These are phyloP conservation scores for Metrosideros polymorpha DNA, from an alignment of 441 rosid genomes.

Conservation along the genomic window DNA sequence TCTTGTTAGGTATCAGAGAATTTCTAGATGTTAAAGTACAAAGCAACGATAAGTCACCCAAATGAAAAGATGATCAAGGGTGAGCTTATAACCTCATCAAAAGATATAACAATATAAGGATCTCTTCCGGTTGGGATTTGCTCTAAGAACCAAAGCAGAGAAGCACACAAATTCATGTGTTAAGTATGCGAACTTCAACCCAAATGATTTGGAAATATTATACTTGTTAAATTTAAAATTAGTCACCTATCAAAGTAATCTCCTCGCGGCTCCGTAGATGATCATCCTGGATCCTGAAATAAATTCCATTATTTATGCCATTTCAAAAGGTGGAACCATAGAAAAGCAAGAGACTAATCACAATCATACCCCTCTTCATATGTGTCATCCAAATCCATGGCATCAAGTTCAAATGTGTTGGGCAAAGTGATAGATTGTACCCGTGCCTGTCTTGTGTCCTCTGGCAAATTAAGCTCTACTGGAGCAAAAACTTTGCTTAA, in stretches of 20 bases:
- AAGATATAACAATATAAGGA: constrained; percentile 51
- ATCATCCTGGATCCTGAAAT: constrained; percentile 34
- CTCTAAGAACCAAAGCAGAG: constrained; percentile 18
- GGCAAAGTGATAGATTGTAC: constrained; percentile 71
- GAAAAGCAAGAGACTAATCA: not conserved
- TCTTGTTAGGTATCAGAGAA: not conserved
- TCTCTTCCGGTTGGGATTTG: constrained; percentile 51
- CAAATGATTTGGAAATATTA: not conserved
- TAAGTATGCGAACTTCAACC: not conserved
- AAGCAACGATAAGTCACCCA: not conserved
- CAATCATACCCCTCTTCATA: constrained; percentile 21
- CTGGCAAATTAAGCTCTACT: constrained; percentile 48
- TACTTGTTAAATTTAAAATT: not conserved
- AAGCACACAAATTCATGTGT: not conserved
- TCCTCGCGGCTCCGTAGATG: constrained; percentile 47
- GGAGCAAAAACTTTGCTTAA: constrained; percentile 43
- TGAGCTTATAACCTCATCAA: constrained; percentile 46
- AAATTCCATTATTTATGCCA: not conserved
- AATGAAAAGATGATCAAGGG: not conserved
- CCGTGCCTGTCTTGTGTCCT: constrained; percentile 61
- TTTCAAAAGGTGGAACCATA: not conserved
- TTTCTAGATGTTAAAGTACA: not conserved
- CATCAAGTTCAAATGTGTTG: constrained; percentile 52
- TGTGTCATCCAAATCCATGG: constrained; percentile 36
- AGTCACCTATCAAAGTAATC: constrained; percentile 55